Evolutionary conservation across 306 rosid species (phyloP).

Genomic region (Sechiopsis laciniata): DNA sequence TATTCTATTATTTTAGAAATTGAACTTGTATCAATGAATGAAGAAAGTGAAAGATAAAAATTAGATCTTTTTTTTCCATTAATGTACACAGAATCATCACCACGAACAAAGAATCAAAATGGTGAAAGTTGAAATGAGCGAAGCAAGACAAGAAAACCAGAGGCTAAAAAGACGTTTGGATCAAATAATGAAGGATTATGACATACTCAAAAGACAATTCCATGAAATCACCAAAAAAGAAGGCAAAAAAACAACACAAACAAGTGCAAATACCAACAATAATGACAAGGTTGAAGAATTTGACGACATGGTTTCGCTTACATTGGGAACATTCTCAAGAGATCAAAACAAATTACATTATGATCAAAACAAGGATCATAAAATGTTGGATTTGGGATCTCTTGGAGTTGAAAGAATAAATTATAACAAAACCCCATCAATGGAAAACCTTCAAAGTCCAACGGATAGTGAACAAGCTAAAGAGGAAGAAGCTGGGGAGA

Average conservation of each 20-base stretch:
- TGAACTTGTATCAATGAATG: too few relatives aligned
- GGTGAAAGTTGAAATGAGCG: slow-evolving; percentile 58
- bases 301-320: slow-evolving; percentile 46
- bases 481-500: slow-evolving; percentile 39
- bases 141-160: slow-evolving; percentile 67
- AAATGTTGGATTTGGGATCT: background rate
- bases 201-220: slow-evolving; percentile 55
- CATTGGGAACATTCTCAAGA: slow-evolving; percentile 55
- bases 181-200: slow-evolving; percentile 56
- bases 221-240: slow-evolving; percentile 21
- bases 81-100: slow-evolving; percentile 4
- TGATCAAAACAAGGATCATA: too few relatives aligned
- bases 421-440: background rate
- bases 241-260: too few relatives aligned
- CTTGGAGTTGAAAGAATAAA: background rate
- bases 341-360: slow-evolving; percentile 26
- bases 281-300: slow-evolving; percentile 29
- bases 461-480: slow-evolving; percentile 38
- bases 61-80: background rate
- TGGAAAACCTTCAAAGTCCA: slow-evolving; percentile 33
- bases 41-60: too few relatives aligned
- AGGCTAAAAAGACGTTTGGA: slow-evolving; percentile 55
- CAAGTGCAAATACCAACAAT: too few relatives aligned
- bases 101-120: too few relatives aligned
- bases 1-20: too few relatives aligned